Conservation (phyloP, 163 green algal species). For the Scenedesmus sp. region DNA sequence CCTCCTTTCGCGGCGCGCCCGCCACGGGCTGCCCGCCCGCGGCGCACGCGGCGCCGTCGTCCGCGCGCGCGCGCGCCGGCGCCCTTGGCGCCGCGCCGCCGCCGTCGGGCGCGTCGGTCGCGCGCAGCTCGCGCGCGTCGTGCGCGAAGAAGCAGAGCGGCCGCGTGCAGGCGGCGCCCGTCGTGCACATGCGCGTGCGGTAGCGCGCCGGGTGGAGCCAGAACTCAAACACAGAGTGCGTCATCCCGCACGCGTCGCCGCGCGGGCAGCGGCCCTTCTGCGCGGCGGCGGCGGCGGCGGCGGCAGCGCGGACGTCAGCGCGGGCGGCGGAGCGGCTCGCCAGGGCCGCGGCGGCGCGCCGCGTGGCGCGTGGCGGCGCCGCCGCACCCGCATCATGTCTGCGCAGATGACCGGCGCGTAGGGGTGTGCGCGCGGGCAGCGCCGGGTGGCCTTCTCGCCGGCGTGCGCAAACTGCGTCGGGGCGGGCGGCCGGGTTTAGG, state of each 20-base stretch:
- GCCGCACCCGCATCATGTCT: background rate
- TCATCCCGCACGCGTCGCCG: background rate
- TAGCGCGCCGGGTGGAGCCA: slow-evolving; percentile 17
- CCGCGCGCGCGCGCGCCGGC: no score
- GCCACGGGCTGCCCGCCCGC: no score
- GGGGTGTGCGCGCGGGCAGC: background rate
- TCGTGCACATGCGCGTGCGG: background rate
- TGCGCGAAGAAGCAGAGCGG: slow-evolving; percentile 21
- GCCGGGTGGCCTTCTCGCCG: background rate
- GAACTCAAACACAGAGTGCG: background rate
- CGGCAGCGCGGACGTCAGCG: background rate
- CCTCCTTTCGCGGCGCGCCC: no score
- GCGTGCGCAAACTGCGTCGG: background rate
- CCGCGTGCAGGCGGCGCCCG: background rate
- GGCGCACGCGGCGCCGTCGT: no score
- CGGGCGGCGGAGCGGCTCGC: background rate
- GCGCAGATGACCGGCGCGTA: background rate
- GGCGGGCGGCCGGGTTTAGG: background rate
- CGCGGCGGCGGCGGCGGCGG: background rate
- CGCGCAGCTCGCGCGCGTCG: background rate
- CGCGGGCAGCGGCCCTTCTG: background rate
- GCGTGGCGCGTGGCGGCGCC: background rate
- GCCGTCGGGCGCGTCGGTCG: no score
- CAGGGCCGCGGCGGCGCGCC: background rate
- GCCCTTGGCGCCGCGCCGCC: no score